Evolutionary conservation across 352 stramenopile species (phyloP).

Genomic region (Plasmopara halstedii): DNA sequence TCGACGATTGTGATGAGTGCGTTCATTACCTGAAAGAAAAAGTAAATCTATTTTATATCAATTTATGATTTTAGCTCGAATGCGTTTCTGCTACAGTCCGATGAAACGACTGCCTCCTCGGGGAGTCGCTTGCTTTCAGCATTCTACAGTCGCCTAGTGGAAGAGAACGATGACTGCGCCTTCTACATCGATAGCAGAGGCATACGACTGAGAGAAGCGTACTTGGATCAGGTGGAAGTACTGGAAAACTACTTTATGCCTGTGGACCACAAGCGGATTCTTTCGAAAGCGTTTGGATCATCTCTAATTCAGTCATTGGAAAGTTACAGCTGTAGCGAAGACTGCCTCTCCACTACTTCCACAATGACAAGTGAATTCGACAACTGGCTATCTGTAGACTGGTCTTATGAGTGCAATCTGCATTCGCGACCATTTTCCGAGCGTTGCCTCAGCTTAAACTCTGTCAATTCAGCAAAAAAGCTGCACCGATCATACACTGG

Average conservation of each 20-base stretch:
- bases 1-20: conserved; percentile 20
- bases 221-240: conserved; percentile 42
- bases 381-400: conserved; percentile 32
- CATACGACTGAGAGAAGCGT: conserved; percentile 44
- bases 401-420: conserved; percentile 3
- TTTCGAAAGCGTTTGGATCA: neutral
- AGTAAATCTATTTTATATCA: neutral
- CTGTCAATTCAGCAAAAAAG: conserved; percentile 9
- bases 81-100: conserved; percentile 31
- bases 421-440: conserved; percentile 3
- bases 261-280: neutral
- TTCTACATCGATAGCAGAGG: conserved; percentile 51
- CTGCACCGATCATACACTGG: conserved; percentile 14
- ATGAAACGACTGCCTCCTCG: conserved; percentile 40
- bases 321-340: conserved; percentile 17
- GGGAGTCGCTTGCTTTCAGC: conserved; percentile 70
- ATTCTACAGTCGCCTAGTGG: conserved; percentile 72
- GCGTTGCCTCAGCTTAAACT: conserved; percentile 15
- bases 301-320: conserved; percentile 14
- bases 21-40: neutral
- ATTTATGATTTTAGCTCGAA: conserved; percentile 31
- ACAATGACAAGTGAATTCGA: conserved; percentile 36
- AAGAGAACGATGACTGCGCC: conserved; percentile 56
- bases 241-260: conserved; percentile 53
- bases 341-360: conserved; percentile 26